Percentiles rank a stretch among this genome's conserved stretches.
phyloP scores from a whole-genome alignment of 2,329 filamentous ascomycete genomes.

The Chrysosphaeria jannelii region DNA sequence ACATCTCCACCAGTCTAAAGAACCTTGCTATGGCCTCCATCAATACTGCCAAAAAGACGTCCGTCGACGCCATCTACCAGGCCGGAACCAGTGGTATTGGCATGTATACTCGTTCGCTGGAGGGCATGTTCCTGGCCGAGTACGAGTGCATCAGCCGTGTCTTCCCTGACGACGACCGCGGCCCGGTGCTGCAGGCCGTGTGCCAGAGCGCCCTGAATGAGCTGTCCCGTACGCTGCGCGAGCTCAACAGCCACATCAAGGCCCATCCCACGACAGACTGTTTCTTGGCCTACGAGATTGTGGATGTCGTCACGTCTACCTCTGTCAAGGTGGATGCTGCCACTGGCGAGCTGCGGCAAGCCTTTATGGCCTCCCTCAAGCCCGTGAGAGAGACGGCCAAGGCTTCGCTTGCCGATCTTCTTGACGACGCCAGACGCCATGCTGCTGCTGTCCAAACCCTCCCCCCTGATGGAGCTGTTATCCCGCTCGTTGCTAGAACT shows the following conservation, averaged over 20 bases:
- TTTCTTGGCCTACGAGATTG: slow-evolving; percentile 81
- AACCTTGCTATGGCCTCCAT: slow-evolving; percentile 71
- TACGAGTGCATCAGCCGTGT: slow-evolving; percentile 74
- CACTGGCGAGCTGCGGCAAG: slow-evolving; percentile 48
- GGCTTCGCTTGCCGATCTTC: slow-evolving; percentile 47
- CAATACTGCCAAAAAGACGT: slow-evolving; percentile 55
- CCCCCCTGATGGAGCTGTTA: slow-evolving; percentile 46
- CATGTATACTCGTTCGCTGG: slow-evolving; percentile 63
- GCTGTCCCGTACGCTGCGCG: slow-evolving; percentile 57
- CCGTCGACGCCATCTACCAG: slow-evolving; percentile 56
- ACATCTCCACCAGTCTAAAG: slow-evolving; percentile 51
- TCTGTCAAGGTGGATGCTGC: slow-evolving; percentile 52
- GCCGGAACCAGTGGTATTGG: slow-evolving; percentile 75
- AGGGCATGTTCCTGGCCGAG: slow-evolving; percentile 64
- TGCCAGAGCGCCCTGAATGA: slow-evolving; percentile 53
- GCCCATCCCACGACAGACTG: slow-evolving; percentile 68
- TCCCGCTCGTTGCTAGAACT: slow-evolving; percentile 53
- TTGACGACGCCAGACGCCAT: slow-evolving; percentile 55
- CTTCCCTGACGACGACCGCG: slow-evolving; percentile 66
- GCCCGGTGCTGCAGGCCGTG: slow-evolving; percentile 45
- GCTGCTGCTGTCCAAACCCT: slow-evolving; percentile 33
- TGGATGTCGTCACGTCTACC: slow-evolving; percentile 59
- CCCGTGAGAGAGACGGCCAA: slow-evolving; percentile 84
- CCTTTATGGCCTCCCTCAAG: slow-evolving; percentile 60
- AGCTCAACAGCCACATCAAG: slow-evolving; percentile 75